Conservation (phyloP, 2,329 filamentous ascomycete genomes). For the Ophiostoma ulmi region DNA sequence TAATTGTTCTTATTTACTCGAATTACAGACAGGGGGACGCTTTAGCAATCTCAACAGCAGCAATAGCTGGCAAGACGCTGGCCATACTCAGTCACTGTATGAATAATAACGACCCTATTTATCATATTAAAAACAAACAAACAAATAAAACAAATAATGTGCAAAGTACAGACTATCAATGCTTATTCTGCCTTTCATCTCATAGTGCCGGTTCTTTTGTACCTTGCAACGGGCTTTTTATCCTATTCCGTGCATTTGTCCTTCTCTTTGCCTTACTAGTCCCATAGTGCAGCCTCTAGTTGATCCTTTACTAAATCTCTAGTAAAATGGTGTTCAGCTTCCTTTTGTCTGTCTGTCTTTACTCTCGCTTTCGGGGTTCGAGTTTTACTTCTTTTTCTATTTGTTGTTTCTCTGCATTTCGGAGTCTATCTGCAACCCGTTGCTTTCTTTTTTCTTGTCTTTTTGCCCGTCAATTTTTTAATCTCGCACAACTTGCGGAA, state of each 20-base stretch:
- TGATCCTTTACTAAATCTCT: no score
- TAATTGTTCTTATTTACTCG: neutral
- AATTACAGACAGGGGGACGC: neutral
- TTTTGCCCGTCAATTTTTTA: neutral
- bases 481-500: neutral
- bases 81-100: neutral
- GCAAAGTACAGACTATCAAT: neutral
- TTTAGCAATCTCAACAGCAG: neutral
- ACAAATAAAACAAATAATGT: neutral
- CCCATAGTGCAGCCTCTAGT: neutral
- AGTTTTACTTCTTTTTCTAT: neutral
- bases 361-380: neutral
- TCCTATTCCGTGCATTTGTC: neutral
- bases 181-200: neutral
- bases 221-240: slow-evolving; percentile 1
- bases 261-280: neutral
- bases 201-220: neutral
- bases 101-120: no score
- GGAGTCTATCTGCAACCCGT: neutral
- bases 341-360: neutral
- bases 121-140: neutral
- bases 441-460: neutral
- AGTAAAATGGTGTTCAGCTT: neutral
- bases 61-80: neutral
- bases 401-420: neutral